Conservation (phyloP, 768 basidiomycete species). For the Dacryopinax primogenitus region DNA sequence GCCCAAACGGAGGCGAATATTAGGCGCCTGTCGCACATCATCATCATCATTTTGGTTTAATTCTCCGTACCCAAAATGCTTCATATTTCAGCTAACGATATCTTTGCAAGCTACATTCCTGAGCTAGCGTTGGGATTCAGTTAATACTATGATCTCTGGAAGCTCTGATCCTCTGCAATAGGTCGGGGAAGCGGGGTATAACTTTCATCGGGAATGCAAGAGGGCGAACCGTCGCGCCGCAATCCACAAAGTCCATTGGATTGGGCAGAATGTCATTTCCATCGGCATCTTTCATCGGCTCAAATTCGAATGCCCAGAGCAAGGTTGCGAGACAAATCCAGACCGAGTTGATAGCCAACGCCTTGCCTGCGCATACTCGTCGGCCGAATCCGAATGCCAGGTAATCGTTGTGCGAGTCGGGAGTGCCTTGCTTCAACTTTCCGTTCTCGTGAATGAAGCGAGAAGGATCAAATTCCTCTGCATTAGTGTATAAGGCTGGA, state of each 20-base stretch:
- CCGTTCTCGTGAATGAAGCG: background rate
- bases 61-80: background rate
- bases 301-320: slow-evolving; percentile 14
- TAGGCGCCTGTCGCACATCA: background rate
- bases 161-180: background rate
- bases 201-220: background rate
- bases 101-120: background rate
- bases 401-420: background rate
- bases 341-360: slow-evolving; percentile 7
- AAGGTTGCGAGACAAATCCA: slow-evolving; percentile 10
- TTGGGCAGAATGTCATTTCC: background rate
- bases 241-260: background rate
- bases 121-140: background rate
- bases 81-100: background rate
- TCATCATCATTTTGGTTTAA: background rate
- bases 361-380: slow-evolving; percentile 8
- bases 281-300: background rate
- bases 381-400: slow-evolving; percentile 12
- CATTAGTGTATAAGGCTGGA: background rate
- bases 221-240: background rate
- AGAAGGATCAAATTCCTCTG: background rate
- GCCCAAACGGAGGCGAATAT: background rate
- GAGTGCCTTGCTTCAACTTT: background rate
- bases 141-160: background rate
- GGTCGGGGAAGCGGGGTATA: background rate